Conservation (phyloP, 2,329 filamentous ascomycete genomes). For the Diaporthe sp. region DNA sequence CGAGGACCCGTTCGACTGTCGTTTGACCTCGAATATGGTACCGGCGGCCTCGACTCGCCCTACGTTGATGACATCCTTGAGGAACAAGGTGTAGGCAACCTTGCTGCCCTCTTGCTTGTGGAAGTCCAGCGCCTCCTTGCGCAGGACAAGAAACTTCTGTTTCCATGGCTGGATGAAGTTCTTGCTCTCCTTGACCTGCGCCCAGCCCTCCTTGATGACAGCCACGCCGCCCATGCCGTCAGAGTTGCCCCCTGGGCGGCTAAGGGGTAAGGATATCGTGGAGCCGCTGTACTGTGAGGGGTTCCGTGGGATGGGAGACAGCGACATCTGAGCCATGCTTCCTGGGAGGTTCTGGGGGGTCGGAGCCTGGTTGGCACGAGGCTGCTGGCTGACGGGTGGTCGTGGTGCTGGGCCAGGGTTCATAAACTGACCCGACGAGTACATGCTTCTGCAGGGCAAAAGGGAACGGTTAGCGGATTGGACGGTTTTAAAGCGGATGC, state of each 20-base stretch:
- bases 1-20: constrained; percentile 76
- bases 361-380: constrained; percentile 81
- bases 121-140: constrained; percentile 94
- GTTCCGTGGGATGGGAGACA: constrained; percentile 78
- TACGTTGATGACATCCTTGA: constrained; percentile 91
- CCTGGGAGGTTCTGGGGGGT: constrained; percentile 77
- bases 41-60: constrained; percentile 91
- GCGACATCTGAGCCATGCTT: constrained; percentile 83
- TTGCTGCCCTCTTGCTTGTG: constrained; percentile 93
- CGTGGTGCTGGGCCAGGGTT: constrained; percentile 95
- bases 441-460: constrained; percentile 59
- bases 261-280: constrained; percentile 79
- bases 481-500: constrained; percentile 15
- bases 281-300: constrained; percentile 76
- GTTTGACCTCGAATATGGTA: constrained; percentile 94
- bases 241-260: constrained; percentile 61
- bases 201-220: constrained; percentile 85
- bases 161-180: constrained; percentile 90
- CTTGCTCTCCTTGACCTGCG: constrained; percentile 90
- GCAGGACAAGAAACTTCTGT: constrained; percentile 90
- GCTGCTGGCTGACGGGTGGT: constrained; percentile 74
- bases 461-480: constrained; percentile 34
- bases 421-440: constrained; percentile 83
- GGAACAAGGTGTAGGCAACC: constrained; percentile 84
- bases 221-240: constrained; percentile 77